Evolutionary conservation across 2,329 filamentous ascomycete species (phyloP).

Genomic region (Xylaria polymorpha): DNA sequence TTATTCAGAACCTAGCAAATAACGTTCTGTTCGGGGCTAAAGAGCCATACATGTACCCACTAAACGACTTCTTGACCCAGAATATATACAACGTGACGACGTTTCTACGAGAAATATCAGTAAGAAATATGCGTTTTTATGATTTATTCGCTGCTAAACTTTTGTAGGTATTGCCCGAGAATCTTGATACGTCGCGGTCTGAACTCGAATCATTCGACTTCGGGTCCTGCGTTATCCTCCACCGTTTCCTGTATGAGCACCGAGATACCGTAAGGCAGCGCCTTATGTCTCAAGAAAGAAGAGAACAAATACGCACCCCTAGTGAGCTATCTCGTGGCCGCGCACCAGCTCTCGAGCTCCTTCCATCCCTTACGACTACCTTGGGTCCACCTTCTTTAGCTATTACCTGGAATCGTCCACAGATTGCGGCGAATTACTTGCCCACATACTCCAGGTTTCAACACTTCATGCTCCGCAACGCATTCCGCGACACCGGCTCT

Average conservation of each 20-base stretch:
- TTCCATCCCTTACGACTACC: conserved; percentile 72
- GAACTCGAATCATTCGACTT: conserved; percentile 71
- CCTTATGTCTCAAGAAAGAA: conserved; percentile 68
- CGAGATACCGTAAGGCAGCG: conserved; percentile 77
- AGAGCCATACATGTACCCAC: conserved; percentile 77
- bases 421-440: conserved; percentile 71
- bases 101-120: conserved; percentile 75
- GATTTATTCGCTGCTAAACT: conserved; percentile 38
- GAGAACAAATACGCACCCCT: conserved; percentile 66
- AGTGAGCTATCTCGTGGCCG: conserved; percentile 63
- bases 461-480: conserved; percentile 78
- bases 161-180: conserved; percentile 60
- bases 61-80: conserved; percentile 75
- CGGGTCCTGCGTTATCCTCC: conserved; percentile 75
- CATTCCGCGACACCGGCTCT: conserved; percentile 72
- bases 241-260: conserved; percentile 76
- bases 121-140: conserved; percentile 50
- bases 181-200: conserved; percentile 54
- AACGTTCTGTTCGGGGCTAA: conserved; percentile 78
- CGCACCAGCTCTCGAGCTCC: conserved; percentile 68
- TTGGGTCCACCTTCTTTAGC: conserved; percentile 75
- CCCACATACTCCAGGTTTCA: conserved; percentile 75
- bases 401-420: conserved; percentile 75
- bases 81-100: conserved; percentile 76
- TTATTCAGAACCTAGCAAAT: conserved; percentile 77